phyloP scores from a whole-genome alignment of 768 basidiomycete species.

The Amanita rimosa region DNA sequence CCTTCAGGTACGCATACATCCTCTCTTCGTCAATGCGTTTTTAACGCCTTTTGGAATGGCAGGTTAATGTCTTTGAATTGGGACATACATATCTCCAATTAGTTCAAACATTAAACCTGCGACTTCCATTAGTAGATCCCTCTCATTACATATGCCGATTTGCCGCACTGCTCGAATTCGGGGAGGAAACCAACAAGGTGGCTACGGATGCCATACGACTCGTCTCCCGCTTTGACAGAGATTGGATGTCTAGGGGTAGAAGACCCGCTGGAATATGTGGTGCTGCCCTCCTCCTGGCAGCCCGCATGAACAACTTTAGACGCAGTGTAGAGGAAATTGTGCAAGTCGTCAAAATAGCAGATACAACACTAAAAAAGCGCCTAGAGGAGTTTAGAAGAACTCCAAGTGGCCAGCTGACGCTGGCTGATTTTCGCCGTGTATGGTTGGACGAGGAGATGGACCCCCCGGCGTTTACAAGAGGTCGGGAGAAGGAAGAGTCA shows the following conservation, averaged over 20 bases:
- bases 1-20: constrained; percentile 48
- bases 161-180: constrained; percentile 89
- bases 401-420: constrained; percentile 71
- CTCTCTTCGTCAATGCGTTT: not conserved
- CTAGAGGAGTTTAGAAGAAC: constrained; percentile 93
- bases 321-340: constrained; percentile 92
- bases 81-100: constrained; percentile 95
- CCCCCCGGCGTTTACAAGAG: constrained; percentile 80
- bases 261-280: constrained; percentile 97
- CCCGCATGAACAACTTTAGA: constrained; percentile 97
- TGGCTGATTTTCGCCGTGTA: constrained; percentile 82
- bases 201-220: constrained; percentile 90
- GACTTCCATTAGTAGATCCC: constrained; percentile 85
- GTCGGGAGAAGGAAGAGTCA: constrained; percentile 57
- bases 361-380: constrained; percentile 85
- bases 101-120: constrained; percentile 75
- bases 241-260: constrained; percentile 96
- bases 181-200: constrained; percentile 85
- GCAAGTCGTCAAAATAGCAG: constrained; percentile 98
- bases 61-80: constrained; percentile 97
- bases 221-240: constrained; percentile 85
- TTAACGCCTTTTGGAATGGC: not conserved
- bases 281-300: constrained; percentile 88
- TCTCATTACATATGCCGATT: constrained; percentile 96
- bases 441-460: constrained; percentile 91